Evolutionary conservation across 208 protist genomes (phyloP).

Genomic region (Crithidia brevicula): DNA sequence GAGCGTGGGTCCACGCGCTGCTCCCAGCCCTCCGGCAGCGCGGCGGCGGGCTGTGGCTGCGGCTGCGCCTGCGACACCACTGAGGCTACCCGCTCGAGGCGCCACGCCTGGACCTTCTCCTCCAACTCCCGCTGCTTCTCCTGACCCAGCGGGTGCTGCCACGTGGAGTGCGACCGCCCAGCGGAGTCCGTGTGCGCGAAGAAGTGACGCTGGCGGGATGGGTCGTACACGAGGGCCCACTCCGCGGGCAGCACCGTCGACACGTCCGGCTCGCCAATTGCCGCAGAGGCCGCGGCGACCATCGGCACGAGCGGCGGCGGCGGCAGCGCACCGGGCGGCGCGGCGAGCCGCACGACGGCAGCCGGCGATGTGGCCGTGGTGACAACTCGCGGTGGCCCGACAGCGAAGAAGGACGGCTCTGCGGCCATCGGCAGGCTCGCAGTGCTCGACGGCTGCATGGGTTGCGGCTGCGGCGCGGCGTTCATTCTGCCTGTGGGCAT

Average conservation of each 20-base stretch:
- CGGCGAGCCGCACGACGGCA: slow-evolving; percentile 18
- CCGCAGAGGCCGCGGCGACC: not conserved
- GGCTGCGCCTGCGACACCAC: slow-evolving; percentile 2
- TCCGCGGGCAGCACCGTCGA: slow-evolving; percentile 56
- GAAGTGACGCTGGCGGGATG: slow-evolving; percentile 54
- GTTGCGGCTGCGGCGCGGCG: slow-evolving; percentile 3
- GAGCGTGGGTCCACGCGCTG: slow-evolving; percentile 46
- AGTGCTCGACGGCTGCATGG: not conserved
- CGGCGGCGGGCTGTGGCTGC: slow-evolving; percentile 10
- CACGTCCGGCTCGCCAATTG: slow-evolving; percentile 44
- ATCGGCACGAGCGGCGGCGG: slow-evolving; percentile 6
- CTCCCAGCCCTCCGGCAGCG: slow-evolving; percentile 47
- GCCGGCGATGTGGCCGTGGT: slow-evolving; percentile 31
- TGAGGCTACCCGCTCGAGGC: not conserved
- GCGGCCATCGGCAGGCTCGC: not conserved
- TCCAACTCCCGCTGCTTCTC: slow-evolving; percentile 58
- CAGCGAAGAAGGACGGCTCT: slow-evolving; percentile 20
- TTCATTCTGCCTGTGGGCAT: slow-evolving; percentile 16
- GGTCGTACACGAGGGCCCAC: slow-evolving; percentile 68
- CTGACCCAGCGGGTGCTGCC: slow-evolving; percentile 65
- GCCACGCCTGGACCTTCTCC: slow-evolving; percentile 33
- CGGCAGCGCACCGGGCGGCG: slow-evolving; percentile 23
- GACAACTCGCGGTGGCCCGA: slow-evolving; percentile 11
- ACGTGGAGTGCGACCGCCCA: slow-evolving; percentile 44
- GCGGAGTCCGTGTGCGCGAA: slow-evolving; percentile 57